Evolutionary conservation across 1,139 yeast species (phyloP), one percentile per base, ranked within the genome.

Genomic region (Hyphopichia pseudoburtonii): DNA sequence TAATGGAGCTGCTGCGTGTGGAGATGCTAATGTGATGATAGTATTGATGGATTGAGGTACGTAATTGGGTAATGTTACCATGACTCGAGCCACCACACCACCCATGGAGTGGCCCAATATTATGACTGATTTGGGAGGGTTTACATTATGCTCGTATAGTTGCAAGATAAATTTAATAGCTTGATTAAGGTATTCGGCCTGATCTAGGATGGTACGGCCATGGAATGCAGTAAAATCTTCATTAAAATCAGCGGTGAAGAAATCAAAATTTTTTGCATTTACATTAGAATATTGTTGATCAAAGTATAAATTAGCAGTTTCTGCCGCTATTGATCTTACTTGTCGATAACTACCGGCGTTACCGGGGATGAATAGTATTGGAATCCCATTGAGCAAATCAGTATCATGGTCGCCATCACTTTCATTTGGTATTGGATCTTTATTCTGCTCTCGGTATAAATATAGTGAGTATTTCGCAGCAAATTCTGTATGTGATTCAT

Each of bases 171-270:
- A 89, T 28, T 65, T 61, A 5, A 92, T 70, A 0, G 97, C 97
- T 48, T 90, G 97, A 53, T 94, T 92, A 42, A 87, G 62, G 57
- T 86, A 92, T 56, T 87, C 96, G 0, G 97, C 96, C 62, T 92
- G 98, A 56, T 92, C 97, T 31, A 89, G 64, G 73, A 92, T 71
- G 1, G 97, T 88, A 47, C 90, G 72, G 0, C 99, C 99, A 59
- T 90, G 97, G 59, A 92, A 87, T 0, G 98, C 98, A 1, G 97
- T 89, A 49, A 89, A 83, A 56, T 92, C 98, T 61, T 92, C 97
- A 53, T 89, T 88, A 63, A 92, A 92, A 56, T 92, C 97, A 1
- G 95, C 95, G 0, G 95, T 71, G 56, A 87, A 90, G 56, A 87
- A 84, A 54, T 89, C 97, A 36, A 84, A 62, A 49, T 77, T 75